Evolutionary conservation across 805 yeast species (phyloP), one percentile per base, ranked within the genome.

Genomic region (Ogataea methylovora): DNA sequence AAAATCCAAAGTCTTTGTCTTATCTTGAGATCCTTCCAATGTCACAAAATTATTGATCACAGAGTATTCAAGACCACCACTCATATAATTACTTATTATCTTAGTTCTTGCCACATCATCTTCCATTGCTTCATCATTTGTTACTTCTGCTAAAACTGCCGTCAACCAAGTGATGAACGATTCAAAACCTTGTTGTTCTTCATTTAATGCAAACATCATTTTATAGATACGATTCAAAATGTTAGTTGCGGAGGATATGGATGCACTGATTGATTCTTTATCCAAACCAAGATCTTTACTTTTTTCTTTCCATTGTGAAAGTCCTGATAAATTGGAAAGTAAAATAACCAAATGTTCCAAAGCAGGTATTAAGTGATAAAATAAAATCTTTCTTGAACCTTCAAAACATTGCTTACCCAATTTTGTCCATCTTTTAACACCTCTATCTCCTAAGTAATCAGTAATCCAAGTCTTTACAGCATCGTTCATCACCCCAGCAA

Each of bases 371-470:
- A 78, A 38, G 26, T 69, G 67, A 27, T 71, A 61, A 36, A 71
- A 69, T 1, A 74, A 42, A 0, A 61, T 52, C 36, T 73, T 69
- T 35, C 76, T 56, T 1, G 70, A 54, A 29, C 58, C 58, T 28
- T 77, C 80, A 46, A 71, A 79, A 11, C 69, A 60, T 2, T 63
- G 53, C 24, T 63, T 66, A 0, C 82, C 79, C 13, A 67, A 33
- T 34, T 65, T 67, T 3, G 58, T 56, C 71, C 85, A 71, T 42
- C 73, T 63, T 40, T 70, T 73, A 14, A 73, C 51, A 20, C 84
- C 84, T 40, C 82, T 60, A 40, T 79, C 86, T 0, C 84, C 87
- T 23, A 82, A 58, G 31, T 76, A 73, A 43, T 79, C 78, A 16
- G 72, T 65, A 48, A 83, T 58, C 76, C 78, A 82, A 36, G 73